Conservation (phyloP, 2,329 filamentous ascomycete species). For the Coniochaeta sp. region DNA sequence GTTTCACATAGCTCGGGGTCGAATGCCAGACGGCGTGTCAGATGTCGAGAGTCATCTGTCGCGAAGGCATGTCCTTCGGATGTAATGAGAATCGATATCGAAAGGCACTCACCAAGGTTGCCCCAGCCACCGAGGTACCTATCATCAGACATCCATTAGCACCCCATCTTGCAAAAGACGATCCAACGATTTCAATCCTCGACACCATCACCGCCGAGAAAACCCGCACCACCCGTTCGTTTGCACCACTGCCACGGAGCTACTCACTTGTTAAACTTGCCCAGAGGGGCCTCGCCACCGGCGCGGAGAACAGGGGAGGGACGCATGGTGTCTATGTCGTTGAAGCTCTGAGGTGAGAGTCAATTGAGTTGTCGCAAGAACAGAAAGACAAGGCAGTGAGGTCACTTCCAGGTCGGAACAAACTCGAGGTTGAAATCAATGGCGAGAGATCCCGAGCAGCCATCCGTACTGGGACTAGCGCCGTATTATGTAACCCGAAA, state of each 20-base stretch:
- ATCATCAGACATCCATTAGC: slow-evolving; percentile 10
- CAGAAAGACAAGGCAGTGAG: slow-evolving; percentile 1
- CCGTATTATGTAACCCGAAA: neutral
- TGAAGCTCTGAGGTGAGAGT: slow-evolving; percentile 19
- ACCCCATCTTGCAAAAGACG: slow-evolving; percentile 3
- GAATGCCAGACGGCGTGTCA: neutral
- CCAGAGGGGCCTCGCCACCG: slow-evolving; percentile 31
- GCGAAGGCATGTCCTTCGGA: neutral
- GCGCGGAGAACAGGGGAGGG: slow-evolving; percentile 35
- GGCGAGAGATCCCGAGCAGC: slow-evolving; percentile 15
- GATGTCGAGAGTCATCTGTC: neutral
- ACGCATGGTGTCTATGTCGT: slow-evolving; percentile 29
- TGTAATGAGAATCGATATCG: neutral
- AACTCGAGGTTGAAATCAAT: slow-evolving; percentile 19
- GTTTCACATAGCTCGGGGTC: neutral
- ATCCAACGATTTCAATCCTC: neutral
- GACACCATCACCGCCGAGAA: neutral
- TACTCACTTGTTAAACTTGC: slow-evolving; percentile 37
- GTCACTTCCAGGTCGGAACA: slow-evolving; percentile 12
- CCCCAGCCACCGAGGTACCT: slow-evolving; percentile 74
- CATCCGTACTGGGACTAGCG: slow-evolving; percentile 14
- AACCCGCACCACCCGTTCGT: slow-evolving; percentile 1
- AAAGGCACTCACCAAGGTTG: slow-evolving; percentile 56
- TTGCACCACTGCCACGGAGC: neutral
- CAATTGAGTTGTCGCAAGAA: slow-evolving; percentile 16